A percentile compares a stretch with the other conserved stretches of the same genome.
Conservation (phyloP, 1,284 basidiomycete species). For the Austroboletus novae-zelandiae region DNA sequence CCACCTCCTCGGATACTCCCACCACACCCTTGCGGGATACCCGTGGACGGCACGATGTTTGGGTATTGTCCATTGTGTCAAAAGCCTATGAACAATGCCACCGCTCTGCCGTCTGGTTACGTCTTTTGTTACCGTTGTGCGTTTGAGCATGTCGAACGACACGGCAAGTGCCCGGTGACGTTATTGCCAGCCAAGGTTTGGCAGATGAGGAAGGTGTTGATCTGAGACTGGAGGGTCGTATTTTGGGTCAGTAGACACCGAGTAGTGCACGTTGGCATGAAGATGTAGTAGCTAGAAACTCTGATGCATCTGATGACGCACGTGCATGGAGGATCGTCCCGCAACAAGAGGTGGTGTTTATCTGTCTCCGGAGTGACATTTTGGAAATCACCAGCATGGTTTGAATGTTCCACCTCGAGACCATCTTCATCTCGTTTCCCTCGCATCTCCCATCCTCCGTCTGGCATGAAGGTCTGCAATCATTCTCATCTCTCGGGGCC, state of each 20-base stretch:
- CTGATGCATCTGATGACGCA: conserved; percentile 14
- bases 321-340: conserved; percentile 21
- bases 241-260: too few relatives aligned
- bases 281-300: background rate
- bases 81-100: conserved; percentile 79
- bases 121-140: conserved; percentile 96
- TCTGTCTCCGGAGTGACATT: conserved; percentile 16
- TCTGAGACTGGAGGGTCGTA: conserved; percentile 42
- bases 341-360: conserved; percentile 1
- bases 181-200: conserved; percentile 70
- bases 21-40: conserved; percentile 66
- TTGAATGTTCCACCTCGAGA: conserved; percentile 16
- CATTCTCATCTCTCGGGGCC: background rate
- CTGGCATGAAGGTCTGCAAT: conserved; percentile 30
- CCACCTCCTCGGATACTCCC: conserved; percentile 73
- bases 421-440: conserved; percentile 4
- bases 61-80: conserved; percentile 85
- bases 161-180: conserved; percentile 86
- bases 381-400: conserved; percentile 27
- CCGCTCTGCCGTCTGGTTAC: conserved; percentile 89
- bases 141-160: conserved; percentile 78
- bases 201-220: conserved; percentile 86
- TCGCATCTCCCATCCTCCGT: conserved; percentile 9
- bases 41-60: conserved; percentile 61
- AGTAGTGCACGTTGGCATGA: conserved; percentile 2